Evolutionary conservation across 345 rosid species (phyloP), one percentile per base, ranked within the genome.

Genomic region (Sonneratia caseolaris): DNA sequence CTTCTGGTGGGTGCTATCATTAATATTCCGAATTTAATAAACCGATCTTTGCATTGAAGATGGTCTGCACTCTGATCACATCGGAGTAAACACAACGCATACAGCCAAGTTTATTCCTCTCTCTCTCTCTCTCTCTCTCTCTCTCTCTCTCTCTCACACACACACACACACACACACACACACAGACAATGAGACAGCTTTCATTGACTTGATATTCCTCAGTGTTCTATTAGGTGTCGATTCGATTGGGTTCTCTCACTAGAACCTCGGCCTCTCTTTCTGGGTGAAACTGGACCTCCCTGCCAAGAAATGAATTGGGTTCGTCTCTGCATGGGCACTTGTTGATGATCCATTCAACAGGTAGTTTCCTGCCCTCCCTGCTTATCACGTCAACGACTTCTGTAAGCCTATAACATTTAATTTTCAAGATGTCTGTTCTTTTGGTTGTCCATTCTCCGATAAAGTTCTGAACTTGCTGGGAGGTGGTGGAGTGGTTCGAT

Each of bases 31-130:
- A 62, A 62, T 62, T 62, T 62, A 62, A 62, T 27, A 62, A 13
- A 11, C 15, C 27, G 19, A 62, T 10, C 12, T 62, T 62, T 62
- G 66, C 66, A 62, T 62, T 62, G 13, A 62, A 62, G 66, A 27
- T 5, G 12, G 32, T 13, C 64, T 57, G 32, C 21, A 8, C 64
- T 57, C 35, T n/a, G 32, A 35, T 61, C 65, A 10, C 36, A 27
- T 22, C 24, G 65, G 24, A 61, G 65, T 61, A 22, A 61, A 61
- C 24, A 10, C 65, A 22, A 61, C 16, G 62, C 62, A 42, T 27
- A 62, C 66, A 27, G 66, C 66, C 66, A 27, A 27, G 38, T 32
- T 27, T 62, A 62, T 62, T 62, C 66, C 38, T 62, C 66, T 57
- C 59, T 11, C 5, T 4, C 61, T 61, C 65, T 22, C 35, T 9